Evolutionary conservation across 108 stramenopile species (phyloP), one percentile per base, ranked within the genome.

Genomic region (Stephanodiscus minutulus): DNA sequence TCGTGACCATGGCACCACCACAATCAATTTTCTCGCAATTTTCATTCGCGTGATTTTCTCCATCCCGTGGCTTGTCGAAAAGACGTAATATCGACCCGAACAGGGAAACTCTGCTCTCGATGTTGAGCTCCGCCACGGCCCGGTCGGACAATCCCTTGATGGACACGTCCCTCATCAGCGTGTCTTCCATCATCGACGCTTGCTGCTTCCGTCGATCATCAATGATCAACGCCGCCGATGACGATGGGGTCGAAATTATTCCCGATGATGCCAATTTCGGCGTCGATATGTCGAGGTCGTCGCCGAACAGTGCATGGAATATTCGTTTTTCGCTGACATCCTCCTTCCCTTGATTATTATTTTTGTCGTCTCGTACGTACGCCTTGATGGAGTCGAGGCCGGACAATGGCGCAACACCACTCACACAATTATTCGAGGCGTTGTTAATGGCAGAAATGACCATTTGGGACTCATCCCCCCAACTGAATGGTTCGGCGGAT

Each of bases 101-200:
- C 33, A 79, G 39, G 1, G 78, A 79, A 13, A 71, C 50, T 53
- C 54, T 67, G 18, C 78, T 63, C 15, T 79, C 78, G 27, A 72
- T 66, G 3, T 69, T 79, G 15, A 79, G 56, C 52, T 72, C 71
- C 10, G 78, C 78, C 39, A 71, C 71, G 12, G 78, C 78, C 25
- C 78, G 59, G 63, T 79, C 78, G 29, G 78, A 79, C 61, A 79
- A 68, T 28, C 78, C 78, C 52, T 66, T 47, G 46, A 79, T 79
- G 60, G 78, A 71, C 65, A 79, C 71, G 35, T 79, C 78, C 36
- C 70, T 33, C 57, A 58, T 33, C 57, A 58, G 9, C 52, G 52
- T 33, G 27, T 58, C 57, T 17, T 58, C 57, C 29, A 31, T 28
- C 57, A 58, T 28, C 57, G 36, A 35, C 29, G 15, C 57, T 10